These are phyloP conservation scores for Gomphus sp. DNA, from an alignment of 1,284 basidiomycete genomes.

Conservation along the genomic window DNA sequence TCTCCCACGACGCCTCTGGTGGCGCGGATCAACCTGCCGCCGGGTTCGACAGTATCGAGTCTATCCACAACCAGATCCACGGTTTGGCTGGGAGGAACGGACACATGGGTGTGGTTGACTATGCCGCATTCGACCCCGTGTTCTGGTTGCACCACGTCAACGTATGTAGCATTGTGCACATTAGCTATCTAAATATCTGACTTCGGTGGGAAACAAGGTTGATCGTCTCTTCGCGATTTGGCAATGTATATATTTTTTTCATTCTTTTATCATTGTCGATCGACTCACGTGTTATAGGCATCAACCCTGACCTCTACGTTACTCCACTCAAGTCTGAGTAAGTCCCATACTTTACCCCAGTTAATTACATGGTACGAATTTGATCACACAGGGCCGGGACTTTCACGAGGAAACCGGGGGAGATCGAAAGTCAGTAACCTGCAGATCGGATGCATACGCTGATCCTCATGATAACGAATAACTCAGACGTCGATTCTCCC, in stretches of 20 bases:
- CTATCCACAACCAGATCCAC: constrained; percentile 40
- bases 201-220: constrained; percentile 22
- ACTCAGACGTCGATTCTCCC: constrained; percentile 2
- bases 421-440: not conserved
- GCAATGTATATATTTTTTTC: constrained; percentile 16
- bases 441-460: not conserved
- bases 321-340: constrained; percentile 6
- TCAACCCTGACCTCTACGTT: constrained; percentile 32
- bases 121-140: constrained; percentile 36
- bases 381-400: not conserved
- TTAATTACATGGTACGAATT: not conserved
- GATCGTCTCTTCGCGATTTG: constrained; percentile 38
- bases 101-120: constrained; percentile 31
- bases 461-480: not conserved
- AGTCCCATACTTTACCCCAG: not conserved
- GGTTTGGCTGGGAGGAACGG: constrained; percentile 31
- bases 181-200: not conserved
- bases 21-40: constrained; percentile 21
- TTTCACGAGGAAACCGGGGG: constrained; percentile 2
- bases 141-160: constrained; percentile 36
- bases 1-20: constrained; percentile 34
- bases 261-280: not conserved
- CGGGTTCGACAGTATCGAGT: constrained; percentile 36
- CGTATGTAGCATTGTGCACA: not conserved
- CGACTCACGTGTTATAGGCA: constrained; percentile 13